phyloP scores from a whole-genome alignment of 306 rosid species.

The Dalbergia cochinchinensis region DNA sequence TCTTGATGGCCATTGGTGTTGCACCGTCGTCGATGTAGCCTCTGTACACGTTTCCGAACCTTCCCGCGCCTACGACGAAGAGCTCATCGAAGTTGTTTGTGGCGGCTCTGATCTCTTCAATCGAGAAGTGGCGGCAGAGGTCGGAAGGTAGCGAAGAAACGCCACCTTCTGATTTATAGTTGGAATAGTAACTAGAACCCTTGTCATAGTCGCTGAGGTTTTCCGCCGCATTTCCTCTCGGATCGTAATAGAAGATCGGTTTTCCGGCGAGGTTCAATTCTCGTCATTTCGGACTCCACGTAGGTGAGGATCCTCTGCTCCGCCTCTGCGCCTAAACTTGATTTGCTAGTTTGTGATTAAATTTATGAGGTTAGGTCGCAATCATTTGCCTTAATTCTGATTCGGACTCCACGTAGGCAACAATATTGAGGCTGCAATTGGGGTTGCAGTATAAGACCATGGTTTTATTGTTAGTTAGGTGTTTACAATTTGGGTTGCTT shows the following conservation, averaged over 20 bases:
- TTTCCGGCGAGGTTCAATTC: no score
- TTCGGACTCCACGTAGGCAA: no score
- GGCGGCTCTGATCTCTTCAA: constrained; percentile 37
- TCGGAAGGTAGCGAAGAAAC: constrained; percentile 6
- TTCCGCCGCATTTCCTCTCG: background rate
- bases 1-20: background rate
- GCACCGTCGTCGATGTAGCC: background rate
- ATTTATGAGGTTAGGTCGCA: no score
- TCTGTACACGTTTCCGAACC: constrained; percentile 5
- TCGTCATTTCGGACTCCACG: no score
- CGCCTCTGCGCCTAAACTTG: no score
- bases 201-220: background rate
- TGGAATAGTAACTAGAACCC: background rate
- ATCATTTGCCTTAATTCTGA: no score
- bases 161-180: background rate
- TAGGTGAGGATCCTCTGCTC: no score
- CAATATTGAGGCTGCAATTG: no score
- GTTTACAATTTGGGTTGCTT: background rate
- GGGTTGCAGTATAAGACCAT: no score
- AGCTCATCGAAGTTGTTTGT: constrained; percentile 43
- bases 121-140: constrained; percentile 39
- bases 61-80: constrained; percentile 23
- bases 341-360: no score
- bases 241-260: no score
- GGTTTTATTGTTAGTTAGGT: background rate